phyloP scores from a whole-genome alignment of 345 rosid species.

The Lepidium aucheri region DNA sequence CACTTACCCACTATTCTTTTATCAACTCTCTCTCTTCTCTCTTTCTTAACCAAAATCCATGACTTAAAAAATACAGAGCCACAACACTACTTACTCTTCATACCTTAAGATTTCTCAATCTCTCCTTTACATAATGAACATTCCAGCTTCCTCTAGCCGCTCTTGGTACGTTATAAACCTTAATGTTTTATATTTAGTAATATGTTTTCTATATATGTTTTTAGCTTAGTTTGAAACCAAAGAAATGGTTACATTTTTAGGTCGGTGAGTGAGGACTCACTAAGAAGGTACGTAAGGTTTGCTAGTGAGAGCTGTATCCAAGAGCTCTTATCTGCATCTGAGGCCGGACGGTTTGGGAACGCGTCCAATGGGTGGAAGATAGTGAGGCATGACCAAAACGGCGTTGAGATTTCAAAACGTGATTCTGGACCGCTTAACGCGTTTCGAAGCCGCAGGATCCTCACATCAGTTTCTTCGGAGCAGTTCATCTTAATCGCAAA shows the following conservation, averaged over 20 bases:
- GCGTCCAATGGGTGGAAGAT: conserved; percentile 62
- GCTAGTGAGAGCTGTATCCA: conserved; percentile 81
- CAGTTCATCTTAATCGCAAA: conserved; percentile 73
- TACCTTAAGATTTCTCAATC: neutral
- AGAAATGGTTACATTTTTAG: conserved; percentile 6
- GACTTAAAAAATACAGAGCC: neutral
- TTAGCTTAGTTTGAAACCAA: neutral
- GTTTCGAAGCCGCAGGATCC: conserved; percentile 65
- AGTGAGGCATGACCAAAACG: conserved; percentile 32
- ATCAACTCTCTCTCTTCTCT: neutral
- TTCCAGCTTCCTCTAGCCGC: neutral
- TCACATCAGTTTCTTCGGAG: conserved; percentile 57
- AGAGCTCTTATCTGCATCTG: conserved; percentile 65
- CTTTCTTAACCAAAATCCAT: neutral
- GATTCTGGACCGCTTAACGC: conserved; percentile 52
- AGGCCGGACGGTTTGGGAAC: conserved; percentile 39
- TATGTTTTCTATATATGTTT: neutral
- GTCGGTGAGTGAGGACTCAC: conserved; percentile 75
- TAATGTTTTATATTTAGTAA: neutral
- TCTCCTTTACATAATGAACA: neutral
- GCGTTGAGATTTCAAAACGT: conserved; percentile 65
- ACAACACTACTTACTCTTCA: neutral
- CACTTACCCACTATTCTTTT: conserved; percentile 10
- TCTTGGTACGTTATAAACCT: conserved; percentile 1
- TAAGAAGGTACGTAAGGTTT: conserved; percentile 65